Conservation (phyloP, 257 asterid species). For the Solanum etuberosum region DNA sequence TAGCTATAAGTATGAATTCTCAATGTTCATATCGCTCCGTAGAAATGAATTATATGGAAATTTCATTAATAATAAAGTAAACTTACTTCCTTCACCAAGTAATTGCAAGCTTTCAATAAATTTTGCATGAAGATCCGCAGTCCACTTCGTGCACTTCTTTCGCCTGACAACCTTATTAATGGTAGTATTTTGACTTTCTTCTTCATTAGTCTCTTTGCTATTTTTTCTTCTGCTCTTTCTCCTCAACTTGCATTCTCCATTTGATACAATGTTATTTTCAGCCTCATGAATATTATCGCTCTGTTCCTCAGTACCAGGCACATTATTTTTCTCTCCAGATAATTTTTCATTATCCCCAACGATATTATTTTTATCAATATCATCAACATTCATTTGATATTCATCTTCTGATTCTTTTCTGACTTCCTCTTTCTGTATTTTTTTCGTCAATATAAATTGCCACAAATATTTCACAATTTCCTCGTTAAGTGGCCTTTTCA, state of each 20-base stretch:
- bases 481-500: background rate
- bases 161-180: background rate
- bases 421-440: background rate
- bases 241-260: background rate
- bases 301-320: too few species aligned
- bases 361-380: too few species aligned
- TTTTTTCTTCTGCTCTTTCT: background rate
- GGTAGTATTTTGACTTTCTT: background rate
- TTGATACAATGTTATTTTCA: background rate
- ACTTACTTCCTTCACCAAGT: conserved; percentile 29
- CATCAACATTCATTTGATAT: background rate
- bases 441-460: background rate
- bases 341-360: too few species aligned
- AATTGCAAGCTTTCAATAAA: conserved; percentile 5
- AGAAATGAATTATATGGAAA: background rate
- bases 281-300: too few species aligned
- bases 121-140: conserved; percentile 9
- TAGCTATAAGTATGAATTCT: background rate
- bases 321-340: background rate
- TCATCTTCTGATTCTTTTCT: background rate
- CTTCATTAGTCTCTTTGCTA: background rate
- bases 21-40: background rate
- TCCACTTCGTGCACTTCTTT: conserved; percentile 4
- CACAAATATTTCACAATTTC: background rate
- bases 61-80: background rate